These are phyloP conservation scores for Gossypium mustelinum DNA, from an alignment of 345 rosid species.

Conservation along the genomic window DNA sequence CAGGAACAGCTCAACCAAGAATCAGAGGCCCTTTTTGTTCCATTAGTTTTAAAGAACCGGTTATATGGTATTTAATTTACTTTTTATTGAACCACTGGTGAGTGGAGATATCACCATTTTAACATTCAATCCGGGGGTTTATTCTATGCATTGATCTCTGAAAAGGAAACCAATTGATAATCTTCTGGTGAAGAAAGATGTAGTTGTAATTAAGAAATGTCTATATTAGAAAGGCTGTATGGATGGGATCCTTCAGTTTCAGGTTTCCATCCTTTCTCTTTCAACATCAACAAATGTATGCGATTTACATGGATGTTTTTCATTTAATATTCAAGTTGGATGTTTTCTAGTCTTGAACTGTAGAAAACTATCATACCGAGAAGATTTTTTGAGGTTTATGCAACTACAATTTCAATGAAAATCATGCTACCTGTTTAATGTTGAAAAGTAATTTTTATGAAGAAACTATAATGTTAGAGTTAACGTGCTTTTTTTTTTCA, in stretches of 20 bases:
- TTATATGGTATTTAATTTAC: background rate
- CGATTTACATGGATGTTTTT: background rate
- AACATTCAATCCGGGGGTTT: background rate
- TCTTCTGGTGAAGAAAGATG: background rate
- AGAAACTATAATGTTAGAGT: no score
- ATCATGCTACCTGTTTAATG: no score
- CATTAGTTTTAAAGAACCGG: no score
- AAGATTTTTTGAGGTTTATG: no score
- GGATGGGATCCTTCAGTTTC: background rate
- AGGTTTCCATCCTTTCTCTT: background rate
- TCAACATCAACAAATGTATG: background rate
- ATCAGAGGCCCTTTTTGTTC: background rate
- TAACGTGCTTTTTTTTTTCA: no score
- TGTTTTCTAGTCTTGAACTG: no score
- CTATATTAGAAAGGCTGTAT: background rate
- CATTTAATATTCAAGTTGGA: no score
- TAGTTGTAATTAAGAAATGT: background rate
- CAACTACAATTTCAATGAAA: no score
- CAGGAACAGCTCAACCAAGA: background rate
- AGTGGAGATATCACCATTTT: no score
- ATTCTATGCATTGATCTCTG: background rate
- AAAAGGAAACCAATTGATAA: background rate
- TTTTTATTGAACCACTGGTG: background rate
- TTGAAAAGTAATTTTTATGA: no score
- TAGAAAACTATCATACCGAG: no score